phyloP scores from a whole-genome alignment of 1,284 basidiomycete species.

The Ustilago nuda region DNA sequence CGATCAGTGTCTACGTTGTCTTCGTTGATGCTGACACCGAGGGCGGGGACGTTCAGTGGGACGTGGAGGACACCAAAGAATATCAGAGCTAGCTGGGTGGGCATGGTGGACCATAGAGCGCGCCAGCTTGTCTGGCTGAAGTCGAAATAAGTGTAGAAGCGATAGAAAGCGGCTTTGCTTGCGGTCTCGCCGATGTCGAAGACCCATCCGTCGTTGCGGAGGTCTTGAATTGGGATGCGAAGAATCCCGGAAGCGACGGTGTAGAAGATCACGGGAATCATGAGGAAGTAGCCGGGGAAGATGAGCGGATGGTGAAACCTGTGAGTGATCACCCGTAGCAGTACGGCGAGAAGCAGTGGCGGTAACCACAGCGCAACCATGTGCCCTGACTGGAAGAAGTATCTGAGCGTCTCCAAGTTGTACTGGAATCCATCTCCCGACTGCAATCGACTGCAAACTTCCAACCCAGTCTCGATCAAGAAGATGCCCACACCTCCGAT shows the following conservation, averaged over 20 bases:
- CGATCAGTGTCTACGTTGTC: slow-evolving; percentile 91
- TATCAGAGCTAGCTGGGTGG: slow-evolving; percentile 73
- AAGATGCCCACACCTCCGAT: slow-evolving; percentile 97
- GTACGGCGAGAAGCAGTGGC: slow-evolving; percentile 81
- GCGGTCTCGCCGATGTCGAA: slow-evolving; percentile 78
- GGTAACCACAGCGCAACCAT: slow-evolving; percentile 80
- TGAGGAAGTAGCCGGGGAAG: slow-evolving; percentile 87
- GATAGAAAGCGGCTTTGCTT: slow-evolving; percentile 63
- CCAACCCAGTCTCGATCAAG: slow-evolving; percentile 74
- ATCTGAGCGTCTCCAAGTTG: slow-evolving; percentile 76
- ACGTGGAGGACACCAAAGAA: slow-evolving; percentile 96
- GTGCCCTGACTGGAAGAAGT: slow-evolving; percentile 71
- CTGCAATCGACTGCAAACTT: slow-evolving; percentile 83
- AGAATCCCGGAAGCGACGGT: slow-evolving; percentile 76
- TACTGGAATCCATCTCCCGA: slow-evolving; percentile 81
- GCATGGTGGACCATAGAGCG: slow-evolving; percentile 70
- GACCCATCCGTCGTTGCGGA: slow-evolving; percentile 84
- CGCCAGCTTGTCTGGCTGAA: slow-evolving; percentile 59
- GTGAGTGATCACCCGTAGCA: slow-evolving; percentile 84
- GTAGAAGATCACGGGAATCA: slow-evolving; percentile 88
- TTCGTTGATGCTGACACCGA: slow-evolving; percentile 91
- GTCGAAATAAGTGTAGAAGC: slow-evolving; percentile 69
- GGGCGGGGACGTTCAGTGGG: slow-evolving; percentile 77
- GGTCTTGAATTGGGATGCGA: slow-evolving; percentile 75
- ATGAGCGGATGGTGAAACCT: slow-evolving; percentile 87